These are phyloP conservation scores for Ogataea haglerorum DNA, from an alignment of 805 yeast species.

Conservation along the genomic window DNA sequence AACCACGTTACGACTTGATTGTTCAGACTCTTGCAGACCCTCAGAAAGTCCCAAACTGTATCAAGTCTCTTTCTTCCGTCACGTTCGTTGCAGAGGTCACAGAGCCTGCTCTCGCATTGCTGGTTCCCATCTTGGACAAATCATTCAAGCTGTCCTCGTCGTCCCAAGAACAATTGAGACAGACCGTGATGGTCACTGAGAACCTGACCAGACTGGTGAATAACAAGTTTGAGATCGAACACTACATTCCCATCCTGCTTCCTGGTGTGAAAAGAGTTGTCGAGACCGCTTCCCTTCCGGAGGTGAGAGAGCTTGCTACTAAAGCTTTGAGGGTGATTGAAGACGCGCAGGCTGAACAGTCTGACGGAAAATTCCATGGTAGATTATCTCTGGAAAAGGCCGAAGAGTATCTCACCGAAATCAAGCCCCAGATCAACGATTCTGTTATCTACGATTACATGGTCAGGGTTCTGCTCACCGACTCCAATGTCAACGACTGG, in stretches of 20 bases:
- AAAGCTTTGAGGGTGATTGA: conserved; percentile 81
- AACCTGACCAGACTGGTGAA: conserved; percentile 93
- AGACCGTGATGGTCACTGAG: conserved; percentile 93
- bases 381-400: conserved; percentile 60
- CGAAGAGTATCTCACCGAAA: conserved; percentile 36
- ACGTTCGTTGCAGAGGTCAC: conserved; percentile 98
- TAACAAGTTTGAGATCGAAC: conserved; percentile 86
- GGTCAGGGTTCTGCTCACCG: conserved; percentile 50
- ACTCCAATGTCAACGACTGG: conserved; percentile 75
- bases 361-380: conserved; percentile 74
- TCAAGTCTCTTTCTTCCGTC: conserved; percentile 84
- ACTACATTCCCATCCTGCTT: conserved; percentile 76
- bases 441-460: conserved; percentile 46
- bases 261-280: conserved; percentile 93
- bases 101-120: conserved; percentile 85
- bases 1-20: conserved; percentile 79
- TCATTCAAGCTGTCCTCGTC: conserved; percentile 84
- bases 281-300: conserved; percentile 89
- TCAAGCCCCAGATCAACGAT: conserved; percentile 33
- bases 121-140: conserved; percentile 89
- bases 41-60: conserved; percentile 80
- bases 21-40: conserved; percentile 91
- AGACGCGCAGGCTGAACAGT: conserved; percentile 70
- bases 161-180: conserved; percentile 94
- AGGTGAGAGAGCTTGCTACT: conserved; percentile 87